These are phyloP conservation scores for Jaapia argillacea DNA, from an alignment of 768 basidiomycete genomes.

Conservation along the genomic window DNA sequence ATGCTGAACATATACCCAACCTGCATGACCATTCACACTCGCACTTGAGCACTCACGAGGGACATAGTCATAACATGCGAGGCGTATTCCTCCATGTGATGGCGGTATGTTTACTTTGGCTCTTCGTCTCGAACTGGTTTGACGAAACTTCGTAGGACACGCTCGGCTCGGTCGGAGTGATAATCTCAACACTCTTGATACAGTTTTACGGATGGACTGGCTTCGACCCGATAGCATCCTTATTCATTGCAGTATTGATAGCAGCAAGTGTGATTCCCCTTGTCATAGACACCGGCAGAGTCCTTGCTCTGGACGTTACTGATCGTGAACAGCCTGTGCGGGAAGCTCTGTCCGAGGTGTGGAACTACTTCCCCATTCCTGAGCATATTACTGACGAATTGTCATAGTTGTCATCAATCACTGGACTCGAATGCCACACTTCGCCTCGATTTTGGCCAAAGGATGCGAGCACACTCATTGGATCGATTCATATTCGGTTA, in stretches of 20 bases:
- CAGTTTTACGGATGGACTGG: constrained; percentile 97
- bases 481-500: constrained; percentile 90
- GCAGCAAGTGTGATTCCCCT: constrained; percentile 93
- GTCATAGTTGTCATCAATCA: constrained; percentile 56
- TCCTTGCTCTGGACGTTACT: constrained; percentile 83
- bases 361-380: constrained; percentile 8
- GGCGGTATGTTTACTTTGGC: constrained; percentile 50
- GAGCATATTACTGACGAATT: not conserved
- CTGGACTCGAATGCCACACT: constrained; percentile 76
- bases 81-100: constrained; percentile 97
- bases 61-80: constrained; percentile 97
- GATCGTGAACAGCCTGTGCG: constrained; percentile 44
- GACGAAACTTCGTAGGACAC: constrained; percentile 53
- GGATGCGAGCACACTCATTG: constrained; percentile 76
- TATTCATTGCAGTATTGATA: constrained; percentile 93
- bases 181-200: constrained; percentile 92
- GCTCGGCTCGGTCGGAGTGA: constrained; percentile 94
- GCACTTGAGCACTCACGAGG: constrained; percentile 48
- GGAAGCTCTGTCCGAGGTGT: constrained; percentile 53
- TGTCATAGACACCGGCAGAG: constrained; percentile 85
- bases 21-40: constrained; percentile 42
- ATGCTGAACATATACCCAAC: constrained; percentile 28
- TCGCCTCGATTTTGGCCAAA: constrained; percentile 93
- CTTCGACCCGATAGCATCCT: constrained; percentile 94
- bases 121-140: not conserved